phyloP scores from a whole-genome alignment of 2,329 filamentous ascomycete genomes.

The Pseudogymnoascus sp. region DNA sequence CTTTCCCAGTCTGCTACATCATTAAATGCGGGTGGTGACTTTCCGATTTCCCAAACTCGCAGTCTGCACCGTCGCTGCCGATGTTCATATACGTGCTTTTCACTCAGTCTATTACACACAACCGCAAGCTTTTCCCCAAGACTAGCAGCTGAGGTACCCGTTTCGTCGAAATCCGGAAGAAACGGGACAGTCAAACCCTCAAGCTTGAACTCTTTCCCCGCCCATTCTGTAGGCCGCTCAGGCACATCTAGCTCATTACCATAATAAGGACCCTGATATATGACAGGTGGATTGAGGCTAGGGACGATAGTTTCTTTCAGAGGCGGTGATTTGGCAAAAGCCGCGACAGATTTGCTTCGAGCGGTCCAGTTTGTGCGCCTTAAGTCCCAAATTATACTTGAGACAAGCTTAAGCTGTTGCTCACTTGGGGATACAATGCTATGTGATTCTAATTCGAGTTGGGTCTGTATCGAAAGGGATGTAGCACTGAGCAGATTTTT shows the following conservation, averaged over 20 bases:
- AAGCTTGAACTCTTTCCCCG: conserved; percentile 74
- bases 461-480: background rate
- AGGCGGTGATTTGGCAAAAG: conserved; percentile 31
- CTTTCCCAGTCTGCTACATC: conserved; percentile 66
- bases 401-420: background rate
- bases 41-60: conserved; percentile 68
- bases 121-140: conserved; percentile 43
- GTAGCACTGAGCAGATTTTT: background rate
- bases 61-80: conserved; percentile 52
- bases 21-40: conserved; percentile 57
- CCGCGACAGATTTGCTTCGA: conserved; percentile 5
- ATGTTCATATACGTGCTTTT: conserved; percentile 42
- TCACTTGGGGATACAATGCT: background rate
- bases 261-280: conserved; percentile 83
- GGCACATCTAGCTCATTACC: conserved; percentile 78
- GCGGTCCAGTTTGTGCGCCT: background rate
- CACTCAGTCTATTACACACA: conserved; percentile 40
- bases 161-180: conserved; percentile 68
- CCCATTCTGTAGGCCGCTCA: conserved; percentile 69
- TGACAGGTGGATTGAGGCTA: conserved; percentile 56
- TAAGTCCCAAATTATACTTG: background rate
- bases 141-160: conserved; percentile 46
- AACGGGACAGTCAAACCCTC: conserved; percentile 68
- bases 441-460: background rate
- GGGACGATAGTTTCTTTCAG: conserved; percentile 38